Conservation (phyloP, 108 stramenopile species). For the Skeletonema potamos region DNA sequence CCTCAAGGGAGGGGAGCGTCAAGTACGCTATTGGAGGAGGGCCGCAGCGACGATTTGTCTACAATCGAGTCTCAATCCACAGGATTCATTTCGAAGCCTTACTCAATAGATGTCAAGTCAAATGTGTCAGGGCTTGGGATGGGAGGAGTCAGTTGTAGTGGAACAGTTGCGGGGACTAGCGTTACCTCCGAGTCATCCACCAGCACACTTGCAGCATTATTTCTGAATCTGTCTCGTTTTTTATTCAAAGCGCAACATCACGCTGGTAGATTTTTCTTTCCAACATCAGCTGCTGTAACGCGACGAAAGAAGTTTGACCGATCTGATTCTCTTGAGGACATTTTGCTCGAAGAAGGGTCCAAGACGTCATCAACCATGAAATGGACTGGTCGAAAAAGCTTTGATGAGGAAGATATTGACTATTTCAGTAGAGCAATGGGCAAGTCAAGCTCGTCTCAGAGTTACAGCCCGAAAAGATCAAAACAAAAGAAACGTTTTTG, state of each 20-base stretch:
- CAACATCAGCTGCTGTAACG: conserved; percentile 19
- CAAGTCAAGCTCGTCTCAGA: not conserved
- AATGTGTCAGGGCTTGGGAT: conserved; percentile 30
- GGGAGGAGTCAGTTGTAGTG: conserved; percentile 33
- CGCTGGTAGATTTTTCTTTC: conserved; percentile 31
- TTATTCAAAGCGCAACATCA: conserved; percentile 26
- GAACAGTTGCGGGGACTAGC: conserved; percentile 7
- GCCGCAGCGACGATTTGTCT: not conserved
- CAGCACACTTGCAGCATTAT: conserved; percentile 3
- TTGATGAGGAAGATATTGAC: conserved; percentile 33
- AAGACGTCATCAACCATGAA: conserved; percentile 2
- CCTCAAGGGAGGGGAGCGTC: not conserved
- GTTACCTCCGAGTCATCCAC: conserved; percentile 10
- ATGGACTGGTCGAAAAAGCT: not conserved
- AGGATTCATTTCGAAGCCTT: not conserved
- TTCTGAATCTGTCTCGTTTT: conserved; percentile 4
- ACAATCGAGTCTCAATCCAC: conserved; percentile 17
- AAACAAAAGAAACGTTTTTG: not conserved
- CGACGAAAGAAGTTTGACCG: conserved; percentile 36
- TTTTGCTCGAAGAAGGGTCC: conserved; percentile 34
- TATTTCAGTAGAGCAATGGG: conserved; percentile 34
- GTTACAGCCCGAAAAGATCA: too few species aligned
- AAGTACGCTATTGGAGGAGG: not conserved
- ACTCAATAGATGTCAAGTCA: conserved; percentile 5
- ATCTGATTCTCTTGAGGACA: conserved; percentile 33